Evolutionary conservation across 1,284 basidiomycete species (phyloP).

Genomic region (Inonotus hispidus): DNA sequence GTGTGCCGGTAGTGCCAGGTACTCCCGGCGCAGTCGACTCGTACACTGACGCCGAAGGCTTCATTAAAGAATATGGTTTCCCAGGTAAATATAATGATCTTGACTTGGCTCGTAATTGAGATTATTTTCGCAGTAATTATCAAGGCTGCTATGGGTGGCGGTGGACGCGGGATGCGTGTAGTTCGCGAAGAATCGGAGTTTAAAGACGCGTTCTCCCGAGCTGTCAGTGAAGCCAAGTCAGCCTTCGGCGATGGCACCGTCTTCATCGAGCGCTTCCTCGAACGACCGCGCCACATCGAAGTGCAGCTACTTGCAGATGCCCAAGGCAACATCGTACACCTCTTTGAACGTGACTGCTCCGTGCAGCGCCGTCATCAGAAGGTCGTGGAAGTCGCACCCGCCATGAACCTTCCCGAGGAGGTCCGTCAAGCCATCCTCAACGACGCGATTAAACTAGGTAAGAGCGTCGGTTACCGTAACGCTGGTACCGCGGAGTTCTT

Average conservation of each 20-base stretch:
- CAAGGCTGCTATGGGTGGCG: conserved; percentile 98
- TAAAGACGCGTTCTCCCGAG: conserved; percentile 87
- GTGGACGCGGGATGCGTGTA: conserved; percentile 98
- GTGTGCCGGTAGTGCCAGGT: conserved; percentile 96
- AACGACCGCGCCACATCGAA: conserved; percentile 95
- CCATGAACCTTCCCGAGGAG: conserved; percentile 89
- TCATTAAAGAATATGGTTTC: conserved; percentile 95
- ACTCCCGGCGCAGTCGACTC: conserved; percentile 89
- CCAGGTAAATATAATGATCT: conserved; percentile 54
- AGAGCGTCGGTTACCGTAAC: conserved; percentile 90
- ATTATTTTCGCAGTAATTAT: conserved; percentile 66
- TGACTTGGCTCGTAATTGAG: background rate
- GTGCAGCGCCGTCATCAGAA: conserved; percentile 98
- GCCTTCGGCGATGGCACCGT: conserved; percentile 98
- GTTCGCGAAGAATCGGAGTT: conserved; percentile 91
- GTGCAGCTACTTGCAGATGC: conserved; percentile 93
- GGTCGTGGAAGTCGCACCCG: conserved; percentile 98
- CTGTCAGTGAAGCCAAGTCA: conserved; percentile 91
- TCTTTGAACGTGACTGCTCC: conserved; percentile 98
- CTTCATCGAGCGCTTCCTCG: conserved; percentile 97
- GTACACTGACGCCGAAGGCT: conserved; percentile 80
- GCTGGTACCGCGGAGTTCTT: conserved; percentile 97
- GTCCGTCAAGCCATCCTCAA: conserved; percentile 82
- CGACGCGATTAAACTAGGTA: conserved; percentile 94
- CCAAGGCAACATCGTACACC: conserved; percentile 90